Percentiles rank a stretch among this genome's conserved stretches.
Evolutionary conservation across 176 grass and related monocot species (phyloP).

Genomic region (Chloris gayana): DNA sequence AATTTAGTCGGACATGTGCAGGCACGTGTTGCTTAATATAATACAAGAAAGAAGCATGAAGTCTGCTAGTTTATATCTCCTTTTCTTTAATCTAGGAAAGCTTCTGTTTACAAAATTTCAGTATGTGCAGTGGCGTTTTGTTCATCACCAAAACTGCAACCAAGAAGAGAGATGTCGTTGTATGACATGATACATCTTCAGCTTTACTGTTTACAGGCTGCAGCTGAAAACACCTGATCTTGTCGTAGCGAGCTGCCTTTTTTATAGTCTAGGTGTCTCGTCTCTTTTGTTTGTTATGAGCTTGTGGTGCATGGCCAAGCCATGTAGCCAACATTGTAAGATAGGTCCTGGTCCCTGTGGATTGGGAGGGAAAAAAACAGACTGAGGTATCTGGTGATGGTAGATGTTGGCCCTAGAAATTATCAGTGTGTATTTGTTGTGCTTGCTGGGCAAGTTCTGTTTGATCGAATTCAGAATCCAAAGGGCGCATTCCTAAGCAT

Average conservation of each 20-base stretch:
- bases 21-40: conserved; percentile 19
- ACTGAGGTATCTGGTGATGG: too few relatives aligned
- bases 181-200: conserved; percentile 21
- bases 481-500: too few relatives aligned
- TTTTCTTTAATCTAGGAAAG: background rate
- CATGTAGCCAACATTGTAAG: too few relatives aligned
- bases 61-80: background rate
- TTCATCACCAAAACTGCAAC: background rate
- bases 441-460: too few relatives aligned
- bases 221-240: background rate
- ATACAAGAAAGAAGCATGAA: conserved; percentile 28
- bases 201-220: background rate
- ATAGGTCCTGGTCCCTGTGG: too few relatives aligned
- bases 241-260: too few relatives aligned
- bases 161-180: conserved; percentile 17
- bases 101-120: background rate
- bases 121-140: background rate
- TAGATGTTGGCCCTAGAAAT: too few relatives aligned
- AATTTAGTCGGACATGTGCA: conserved; percentile 1
- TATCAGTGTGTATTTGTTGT: too few relatives aligned
- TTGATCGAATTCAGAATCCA: too few relatives aligned
- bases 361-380: too few relatives aligned
- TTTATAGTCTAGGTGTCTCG: too few relatives aligned
- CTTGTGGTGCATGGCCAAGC: background rate
- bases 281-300: background rate